Percentiles rank a stretch among this genome's conserved stretches.
Conservation (phyloP, 371 early-diverging fungal genomes). For the Saksenaea oblongispora region DNA sequence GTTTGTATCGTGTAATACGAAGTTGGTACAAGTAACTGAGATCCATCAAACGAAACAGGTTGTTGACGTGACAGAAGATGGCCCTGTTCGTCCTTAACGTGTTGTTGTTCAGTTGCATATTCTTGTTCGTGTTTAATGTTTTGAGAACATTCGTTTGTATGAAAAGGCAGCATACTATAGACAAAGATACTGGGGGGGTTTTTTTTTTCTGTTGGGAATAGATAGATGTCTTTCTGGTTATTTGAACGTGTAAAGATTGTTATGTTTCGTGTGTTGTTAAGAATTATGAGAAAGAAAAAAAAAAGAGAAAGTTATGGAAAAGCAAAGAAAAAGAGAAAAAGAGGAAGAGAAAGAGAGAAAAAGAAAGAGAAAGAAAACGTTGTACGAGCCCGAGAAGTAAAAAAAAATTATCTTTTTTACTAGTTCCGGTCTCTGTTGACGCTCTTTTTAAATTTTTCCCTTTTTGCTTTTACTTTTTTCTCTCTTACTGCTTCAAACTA, state of each 20-base stretch:
- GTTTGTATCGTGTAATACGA: background rate
- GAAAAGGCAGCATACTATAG: constrained; percentile 4
- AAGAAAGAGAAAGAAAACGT: background rate
- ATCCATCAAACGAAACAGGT: background rate
- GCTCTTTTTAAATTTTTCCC: background rate
- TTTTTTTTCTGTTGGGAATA: background rate
- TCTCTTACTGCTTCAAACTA: too few relatives aligned
- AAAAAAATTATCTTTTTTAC: background rate
- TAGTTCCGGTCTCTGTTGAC: too few relatives aligned
- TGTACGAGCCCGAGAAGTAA: background rate
- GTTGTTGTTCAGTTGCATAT: background rate
- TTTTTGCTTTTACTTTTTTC: background rate
- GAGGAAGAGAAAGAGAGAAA: background rate
- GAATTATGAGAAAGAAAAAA: constrained; percentile 1
- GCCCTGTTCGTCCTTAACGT: background rate
- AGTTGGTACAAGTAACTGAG: background rate
- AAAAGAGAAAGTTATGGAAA: background rate
- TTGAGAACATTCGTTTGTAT: background rate
- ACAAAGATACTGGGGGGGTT: background rate
- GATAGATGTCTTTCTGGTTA: background rate
- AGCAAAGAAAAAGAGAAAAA: background rate
- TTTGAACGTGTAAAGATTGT: background rate
- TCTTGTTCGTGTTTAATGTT: background rate
- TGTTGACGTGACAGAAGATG: background rate
- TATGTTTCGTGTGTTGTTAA: background rate